phyloP scores from a whole-genome alignment of 805 yeast genomes.

The Scheffersomyces stipitis region DNA sequence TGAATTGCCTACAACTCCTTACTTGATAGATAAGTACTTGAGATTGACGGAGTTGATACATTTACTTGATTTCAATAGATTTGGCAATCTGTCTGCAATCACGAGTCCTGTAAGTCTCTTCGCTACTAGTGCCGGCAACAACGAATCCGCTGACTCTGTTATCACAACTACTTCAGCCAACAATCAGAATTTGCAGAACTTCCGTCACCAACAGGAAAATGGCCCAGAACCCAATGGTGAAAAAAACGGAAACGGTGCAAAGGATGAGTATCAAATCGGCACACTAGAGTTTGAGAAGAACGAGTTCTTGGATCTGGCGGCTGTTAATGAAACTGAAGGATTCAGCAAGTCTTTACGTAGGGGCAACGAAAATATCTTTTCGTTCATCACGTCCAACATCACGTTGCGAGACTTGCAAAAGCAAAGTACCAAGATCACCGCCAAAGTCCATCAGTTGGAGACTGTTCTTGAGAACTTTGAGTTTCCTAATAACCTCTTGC shows the following conservation, averaged over 20 bases:
- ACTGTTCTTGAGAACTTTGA: conserved; percentile 31
- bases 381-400: conserved; percentile 43
- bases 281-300: conserved; percentile 51
- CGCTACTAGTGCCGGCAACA: conserved; percentile 2
- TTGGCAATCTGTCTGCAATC: not conserved
- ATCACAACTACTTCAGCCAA: not conserved
- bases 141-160: not conserved
- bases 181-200: conserved; percentile 1
- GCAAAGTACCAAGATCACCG: conserved; percentile 33
- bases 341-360: conserved; percentile 47
- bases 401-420: conserved; percentile 44
- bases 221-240: conserved; percentile 13
- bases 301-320: conserved; percentile 40
- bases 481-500: conserved; percentile 27
- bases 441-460: conserved; percentile 30
- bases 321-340: conserved; percentile 52
- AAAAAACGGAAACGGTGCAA: conserved; percentile 22
- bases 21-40: conserved; percentile 62
- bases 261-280: conserved; percentile 43
- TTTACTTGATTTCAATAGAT: conserved; percentile 33
- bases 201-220: conserved; percentile 2
- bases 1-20: conserved; percentile 70
- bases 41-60: conserved; percentile 59
- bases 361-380: conserved; percentile 28
- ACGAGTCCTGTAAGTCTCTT: not conserved